Evolutionary conservation across 495 filamentous ascomycete genomes (phyloP).

Genomic region (Talaromyces trachyspermus): DNA sequence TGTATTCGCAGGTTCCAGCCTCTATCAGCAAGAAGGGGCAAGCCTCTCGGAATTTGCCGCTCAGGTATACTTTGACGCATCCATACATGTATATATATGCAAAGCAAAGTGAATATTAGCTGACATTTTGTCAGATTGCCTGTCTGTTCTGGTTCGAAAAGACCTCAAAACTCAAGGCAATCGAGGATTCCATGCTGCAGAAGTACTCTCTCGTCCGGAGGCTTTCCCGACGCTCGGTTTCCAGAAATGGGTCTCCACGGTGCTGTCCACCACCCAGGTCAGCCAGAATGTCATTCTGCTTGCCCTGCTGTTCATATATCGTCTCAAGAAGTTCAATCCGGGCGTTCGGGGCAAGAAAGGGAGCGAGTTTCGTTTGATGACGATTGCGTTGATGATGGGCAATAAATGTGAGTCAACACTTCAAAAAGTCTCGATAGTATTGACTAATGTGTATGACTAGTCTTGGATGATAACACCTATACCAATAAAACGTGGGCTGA

Average conservation of each 20-base stretch:
- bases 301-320: conserved; percentile 86
- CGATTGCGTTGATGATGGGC: conserved; percentile 94
- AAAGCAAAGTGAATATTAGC: neutral
- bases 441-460: conserved; percentile 40
- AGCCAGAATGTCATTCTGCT: conserved; percentile 92
- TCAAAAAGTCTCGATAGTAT: no score
- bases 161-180: conserved; percentile 61
- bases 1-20: conserved; percentile 62
- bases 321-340: conserved; percentile 84
- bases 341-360: conserved; percentile 81
- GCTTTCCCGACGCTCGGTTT: conserved; percentile 75
- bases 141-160: conserved; percentile 99
- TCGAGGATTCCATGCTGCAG: conserved; percentile 56
- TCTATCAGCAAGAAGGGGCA: conserved; percentile 68
- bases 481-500: conserved; percentile 99
- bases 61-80: conserved; percentile 43
- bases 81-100: neutral
- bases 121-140: conserved; percentile 61
- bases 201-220: conserved; percentile 52
- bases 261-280: conserved; percentile 91
- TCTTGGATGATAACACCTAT: conserved; percentile 97
- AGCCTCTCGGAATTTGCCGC: conserved; percentile 77
- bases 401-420: conserved; percentile 74
- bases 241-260: conserved; percentile 86
- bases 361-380: conserved; percentile 92